Evolutionary conservation across 2,329 filamentous ascomycete genomes (phyloP), one percentile per base, ranked within the genome.

Genomic region (Fusarium pseudonygamai): DNA sequence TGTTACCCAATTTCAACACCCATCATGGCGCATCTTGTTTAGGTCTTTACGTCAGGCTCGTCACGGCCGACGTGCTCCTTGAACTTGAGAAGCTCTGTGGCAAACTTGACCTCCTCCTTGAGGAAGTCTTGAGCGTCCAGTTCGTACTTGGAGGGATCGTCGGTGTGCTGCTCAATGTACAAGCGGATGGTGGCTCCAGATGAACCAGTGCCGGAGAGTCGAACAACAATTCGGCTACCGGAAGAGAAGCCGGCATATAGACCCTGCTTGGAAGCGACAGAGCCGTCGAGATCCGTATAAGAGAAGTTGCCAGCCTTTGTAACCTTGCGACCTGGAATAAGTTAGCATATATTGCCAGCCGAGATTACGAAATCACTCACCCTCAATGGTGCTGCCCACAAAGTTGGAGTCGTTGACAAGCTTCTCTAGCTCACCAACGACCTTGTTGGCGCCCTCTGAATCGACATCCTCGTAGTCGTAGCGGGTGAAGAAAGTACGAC

Each of bases 401-500:
- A 98, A 98, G 67, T 83, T 85, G 58, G 87, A 82, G 77, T 94
- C 89, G 43, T 90, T 91, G 78, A 98, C 93, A 75, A 97, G 88
- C 74, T 92, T 91, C 78, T 91, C 89, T 79, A 99, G 88, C 79
- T 94, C 91, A 64, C 90, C 92, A 50, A 97, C 93, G 67, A 99
- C 92, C 86, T 97, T 96, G 86, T 93, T 93, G 72, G 96, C 96
- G 45, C 93, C 95, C 14, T 96, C 94, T 52, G 92, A 93, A 85
- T 97, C 95, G 75, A 97, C 95, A 77, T 97, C 90, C 85, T 99
- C 96, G 85, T 97, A 99, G 85, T 99, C 96, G 85, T 98, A 98
- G 73, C 96, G 94, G 47, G 96, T 99, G 89, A 99, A 99, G 88
- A 98, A 99, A 37, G 95, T 98, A 67, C 96, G 95, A 79, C 96